Evolutionary conservation across 2,329 filamentous ascomycete species (phyloP).

Genomic region (Xylaria sp.): DNA sequence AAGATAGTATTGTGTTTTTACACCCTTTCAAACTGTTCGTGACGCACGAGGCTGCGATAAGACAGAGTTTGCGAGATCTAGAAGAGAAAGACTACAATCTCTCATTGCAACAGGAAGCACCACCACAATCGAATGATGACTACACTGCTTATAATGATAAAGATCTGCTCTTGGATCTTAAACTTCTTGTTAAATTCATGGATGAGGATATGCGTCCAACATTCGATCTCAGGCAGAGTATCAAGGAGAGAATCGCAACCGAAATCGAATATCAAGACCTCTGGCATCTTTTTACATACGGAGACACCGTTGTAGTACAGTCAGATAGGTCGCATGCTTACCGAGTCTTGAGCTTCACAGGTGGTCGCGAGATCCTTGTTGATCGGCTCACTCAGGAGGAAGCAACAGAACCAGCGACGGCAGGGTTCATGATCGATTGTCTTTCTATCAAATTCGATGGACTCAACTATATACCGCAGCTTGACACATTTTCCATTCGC

Average conservation of each 20-base stretch:
- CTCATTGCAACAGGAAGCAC: not conserved
- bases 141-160: not conserved
- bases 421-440: slow-evolving; percentile 21
- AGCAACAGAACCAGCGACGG: not conserved
- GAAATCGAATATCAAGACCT: slow-evolving; percentile 21
- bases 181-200: slow-evolving; percentile 20
- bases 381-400: not conserved
- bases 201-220: slow-evolving; percentile 20
- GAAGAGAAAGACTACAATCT: not conserved
- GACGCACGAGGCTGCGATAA: slow-evolving; percentile 13
- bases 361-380: slow-evolving; percentile 10
- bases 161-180: slow-evolving; percentile 21
- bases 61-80: slow-evolving; percentile 15
- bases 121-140: not conserved
- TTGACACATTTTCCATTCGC: slow-evolving; percentile 16
- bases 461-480: slow-evolving; percentile 13
- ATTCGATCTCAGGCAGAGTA: slow-evolving; percentile 6
- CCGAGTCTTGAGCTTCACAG: slow-evolving; percentile 23
- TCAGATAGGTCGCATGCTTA: slow-evolving; percentile 26
- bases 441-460: slow-evolving; percentile 20
- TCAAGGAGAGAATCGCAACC: slow-evolving; percentile 9
- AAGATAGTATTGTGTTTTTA: slow-evolving; percentile 10
- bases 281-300: slow-evolving; percentile 20
- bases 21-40: slow-evolving; percentile 23
- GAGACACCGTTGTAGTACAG: slow-evolving; percentile 12